Evolutionary conservation across 75 land plant genomes (phyloP).

Genomic region (Cupressus sempervirens): DNA sequence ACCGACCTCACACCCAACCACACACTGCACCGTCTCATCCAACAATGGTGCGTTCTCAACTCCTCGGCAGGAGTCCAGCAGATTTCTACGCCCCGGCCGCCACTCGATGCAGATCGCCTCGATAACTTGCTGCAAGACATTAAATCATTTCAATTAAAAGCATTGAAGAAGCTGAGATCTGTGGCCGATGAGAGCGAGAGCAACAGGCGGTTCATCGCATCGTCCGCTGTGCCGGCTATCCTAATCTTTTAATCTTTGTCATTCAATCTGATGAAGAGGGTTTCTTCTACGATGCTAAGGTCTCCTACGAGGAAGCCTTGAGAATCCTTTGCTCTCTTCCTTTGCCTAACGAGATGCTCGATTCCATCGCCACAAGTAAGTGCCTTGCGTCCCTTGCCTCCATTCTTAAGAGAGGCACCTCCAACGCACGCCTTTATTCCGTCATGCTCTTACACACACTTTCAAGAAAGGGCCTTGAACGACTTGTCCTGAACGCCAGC

Average conservation of each 20-base stretch:
- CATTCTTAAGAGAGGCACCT: slow-evolving; percentile 28
- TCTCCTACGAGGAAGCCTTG: slow-evolving; percentile 29
- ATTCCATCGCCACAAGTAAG: background rate
- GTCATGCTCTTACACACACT: slow-evolving; percentile 25
- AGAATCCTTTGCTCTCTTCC: slow-evolving; percentile 12
- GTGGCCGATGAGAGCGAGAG: background rate
- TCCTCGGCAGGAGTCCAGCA: background rate
- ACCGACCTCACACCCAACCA: slow-evolving; percentile 43
- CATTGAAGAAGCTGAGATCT: slow-evolving; percentile 18
- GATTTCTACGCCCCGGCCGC: background rate
- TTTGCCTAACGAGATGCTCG: background rate
- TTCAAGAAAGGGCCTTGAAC: slow-evolving; percentile 14
- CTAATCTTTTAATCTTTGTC: slow-evolving; percentile 4
- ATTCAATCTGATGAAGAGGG: background rate
- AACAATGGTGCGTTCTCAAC: slow-evolving; percentile 13
- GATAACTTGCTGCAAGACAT: background rate
- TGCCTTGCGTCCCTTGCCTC: slow-evolving; percentile 11
- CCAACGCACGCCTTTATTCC: slow-evolving; percentile 25
- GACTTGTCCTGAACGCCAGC: background rate
- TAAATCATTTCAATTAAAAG: slow-evolving; percentile 11
- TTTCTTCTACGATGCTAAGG: background rate
- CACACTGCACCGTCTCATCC: slow-evolving; percentile 41
- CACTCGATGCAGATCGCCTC: background rate
- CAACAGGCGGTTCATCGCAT: background rate
- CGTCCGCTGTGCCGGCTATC: background rate